Evolutionary conservation across 495 filamentous ascomycete genomes (phyloP), one percentile per base, ranked within the genome.

Genomic region (Lophium mytilinum): DNA sequence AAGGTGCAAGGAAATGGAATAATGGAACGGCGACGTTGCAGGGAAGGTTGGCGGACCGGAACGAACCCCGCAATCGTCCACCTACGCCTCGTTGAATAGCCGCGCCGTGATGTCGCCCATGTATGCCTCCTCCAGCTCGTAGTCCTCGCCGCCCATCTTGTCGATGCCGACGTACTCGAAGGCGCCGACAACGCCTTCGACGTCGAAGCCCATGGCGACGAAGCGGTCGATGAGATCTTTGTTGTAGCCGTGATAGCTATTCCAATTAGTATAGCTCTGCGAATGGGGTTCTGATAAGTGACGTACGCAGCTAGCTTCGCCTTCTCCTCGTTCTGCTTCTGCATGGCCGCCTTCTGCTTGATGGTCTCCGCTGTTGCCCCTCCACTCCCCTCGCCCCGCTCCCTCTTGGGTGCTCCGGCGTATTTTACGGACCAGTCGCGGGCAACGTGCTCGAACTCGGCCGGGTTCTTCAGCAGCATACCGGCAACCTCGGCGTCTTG

Each of bases 401-500:
- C 73, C 52, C 72, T 73, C 53, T 76, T 76, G 6, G 90, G 88
- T 9, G 94, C 93, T 15, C 83, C 82, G 8, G 94, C 93, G 71
- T 94, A 82, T 62, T 82, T 79, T 18, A 89, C 78, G 24, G 93
- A 88, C 93, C 93, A 98, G 62, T 95, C 87, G 48, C 90, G 80
- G 0, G 93, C 93, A 58, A 88, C 84, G 40, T 83, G 80, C 50
- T 88, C 82, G 60, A 96, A 98, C 50, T 84, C 82, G 48, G 85
- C 79, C 0, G 88, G 88, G 40, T 84, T 78, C 10, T 82, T 78
- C 19, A 96, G 78, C 66, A 97, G 78, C 91, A 95, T 95, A 60
- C 79, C 83, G 6, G 93, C 93, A 3, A 97, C 93, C 71, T 96
- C 91, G 37, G 90, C 90, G 69, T 98, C 93, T 72, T 98, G 93